phyloP scores from a whole-genome alignment of 805 yeast species.

The Ogataea minuta region DNA sequence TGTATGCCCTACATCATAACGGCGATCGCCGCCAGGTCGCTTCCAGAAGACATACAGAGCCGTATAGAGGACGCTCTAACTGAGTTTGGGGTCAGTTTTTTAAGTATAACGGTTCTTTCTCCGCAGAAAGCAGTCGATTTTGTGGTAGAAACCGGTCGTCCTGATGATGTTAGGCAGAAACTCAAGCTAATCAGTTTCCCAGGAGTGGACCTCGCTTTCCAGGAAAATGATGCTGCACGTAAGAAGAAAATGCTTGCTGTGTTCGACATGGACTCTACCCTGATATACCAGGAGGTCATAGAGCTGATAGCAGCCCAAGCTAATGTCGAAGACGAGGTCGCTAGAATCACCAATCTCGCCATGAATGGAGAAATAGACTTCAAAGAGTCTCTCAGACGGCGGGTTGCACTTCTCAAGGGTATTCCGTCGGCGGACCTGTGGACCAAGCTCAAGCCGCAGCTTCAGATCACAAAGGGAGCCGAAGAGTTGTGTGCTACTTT shows the following conservation, averaged over 20 bases:
- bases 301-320: slow-evolving; percentile 95
- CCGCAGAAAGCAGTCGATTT: slow-evolving; percentile 41
- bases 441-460: slow-evolving; percentile 69
- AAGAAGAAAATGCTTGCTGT: slow-evolving; percentile 60
- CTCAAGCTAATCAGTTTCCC: slow-evolving; percentile 27
- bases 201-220: slow-evolving; percentile 44
- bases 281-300: slow-evolving; percentile 94
- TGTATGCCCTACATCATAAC: slow-evolving; percentile 31
- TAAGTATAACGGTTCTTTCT: slow-evolving; percentile 31
- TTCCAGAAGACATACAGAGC: slow-evolving; percentile 2
- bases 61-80: not conserved
- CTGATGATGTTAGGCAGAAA: slow-evolving; percentile 19
- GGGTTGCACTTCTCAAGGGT: slow-evolving; percentile 82
- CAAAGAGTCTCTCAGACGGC: slow-evolving; percentile 67
- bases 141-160: slow-evolving; percentile 17
- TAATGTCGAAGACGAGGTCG: slow-evolving; percentile 82
- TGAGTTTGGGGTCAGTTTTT: not conserved
- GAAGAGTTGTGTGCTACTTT: slow-evolving; percentile 63
- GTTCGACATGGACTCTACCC: slow-evolving; percentile 97
- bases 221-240: slow-evolving; percentile 33
- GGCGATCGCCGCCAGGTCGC: slow-evolving; percentile 28
- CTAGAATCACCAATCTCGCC: slow-evolving; percentile 85
- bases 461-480: slow-evolving; percentile 85
- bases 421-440: slow-evolving; percentile 70
- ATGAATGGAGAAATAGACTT: slow-evolving; percentile 98